Percentiles rank a stretch among this genome's conserved stretches.
These are phyloP conservation scores for Gossypium aridum DNA, from an alignment of 441 rosid species.

Conservation along the genomic window DNA sequence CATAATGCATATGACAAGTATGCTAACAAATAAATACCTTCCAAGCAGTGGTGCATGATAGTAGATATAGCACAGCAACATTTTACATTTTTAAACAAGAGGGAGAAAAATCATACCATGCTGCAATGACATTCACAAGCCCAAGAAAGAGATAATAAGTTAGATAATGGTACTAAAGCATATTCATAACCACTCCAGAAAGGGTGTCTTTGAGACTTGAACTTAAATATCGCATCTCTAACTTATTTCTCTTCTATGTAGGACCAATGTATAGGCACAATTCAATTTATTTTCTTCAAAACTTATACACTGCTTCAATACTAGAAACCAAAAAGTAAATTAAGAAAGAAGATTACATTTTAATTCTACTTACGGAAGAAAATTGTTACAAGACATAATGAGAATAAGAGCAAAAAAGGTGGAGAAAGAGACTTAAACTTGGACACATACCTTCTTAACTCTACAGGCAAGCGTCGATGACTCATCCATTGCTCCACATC, in stretches of 20 bases:
- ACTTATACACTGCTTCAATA: background rate
- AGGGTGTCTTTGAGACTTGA: background rate
- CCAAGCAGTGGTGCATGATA: background rate
- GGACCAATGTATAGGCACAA: background rate
- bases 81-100: background rate
- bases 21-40: background rate
- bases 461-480: conserved; percentile 68
- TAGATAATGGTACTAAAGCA: background rate
- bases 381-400: background rate
- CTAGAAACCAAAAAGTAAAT: background rate
- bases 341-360: background rate
- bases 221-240: background rate
- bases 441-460: conserved; percentile 46
- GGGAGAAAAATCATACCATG: background rate
- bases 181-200: background rate
- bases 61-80: background rate
- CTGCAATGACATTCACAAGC: background rate
- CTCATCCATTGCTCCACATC: conserved; percentile 96
- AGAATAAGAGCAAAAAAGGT: background rate
- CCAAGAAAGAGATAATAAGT: background rate
- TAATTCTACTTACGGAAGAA: background rate
- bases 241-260: background rate
- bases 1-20: background rate
- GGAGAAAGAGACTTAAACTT: background rate
- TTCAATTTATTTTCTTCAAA: background rate